These are phyloP conservation scores for Bimuria novae-zelandiae DNA, from an alignment of 2,329 filamentous ascomycete genomes.

Conservation along the genomic window DNA sequence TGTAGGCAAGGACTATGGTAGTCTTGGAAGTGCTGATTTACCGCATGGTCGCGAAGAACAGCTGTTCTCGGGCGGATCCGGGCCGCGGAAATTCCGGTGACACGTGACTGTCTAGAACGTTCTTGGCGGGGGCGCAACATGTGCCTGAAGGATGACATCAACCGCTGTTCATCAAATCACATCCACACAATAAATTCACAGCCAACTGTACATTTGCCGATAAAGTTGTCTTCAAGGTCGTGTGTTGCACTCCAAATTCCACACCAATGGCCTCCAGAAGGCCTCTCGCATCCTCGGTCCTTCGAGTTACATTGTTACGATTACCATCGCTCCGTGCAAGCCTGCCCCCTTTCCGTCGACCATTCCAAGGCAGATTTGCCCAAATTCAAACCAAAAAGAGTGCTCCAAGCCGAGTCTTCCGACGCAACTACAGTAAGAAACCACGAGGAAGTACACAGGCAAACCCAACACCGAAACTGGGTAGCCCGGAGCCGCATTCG, in stretches of 20 bases:
- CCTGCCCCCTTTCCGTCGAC: neutral
- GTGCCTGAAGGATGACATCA: slow-evolving; percentile 6
- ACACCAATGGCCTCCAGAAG: neutral
- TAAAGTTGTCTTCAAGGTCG: neutral
- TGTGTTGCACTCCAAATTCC: neutral
- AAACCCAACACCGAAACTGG: slow-evolving; percentile 35
- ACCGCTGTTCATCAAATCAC: neutral
- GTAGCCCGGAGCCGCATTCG: slow-evolving; percentile 48
- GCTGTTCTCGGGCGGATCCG: neutral
- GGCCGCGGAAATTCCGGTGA: neutral
- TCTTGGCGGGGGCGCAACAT: neutral
- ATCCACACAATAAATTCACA: neutral
- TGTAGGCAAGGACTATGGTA: no score
- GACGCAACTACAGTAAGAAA: slow-evolving; percentile 1
- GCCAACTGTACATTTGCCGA: neutral
- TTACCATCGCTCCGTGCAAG: neutral
- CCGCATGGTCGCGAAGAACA: neutral
- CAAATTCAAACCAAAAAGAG: neutral
- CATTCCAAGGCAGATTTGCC: neutral
- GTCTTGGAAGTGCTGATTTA: no score
- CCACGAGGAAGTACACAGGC: slow-evolving; percentile 5
- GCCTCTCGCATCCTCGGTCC: neutral
- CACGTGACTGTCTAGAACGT: neutral
- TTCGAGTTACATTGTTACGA: neutral
- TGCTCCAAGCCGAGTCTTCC: neutral